Conservation (phyloP, 805 yeast species). For the Candida manassasensis region DNA sequence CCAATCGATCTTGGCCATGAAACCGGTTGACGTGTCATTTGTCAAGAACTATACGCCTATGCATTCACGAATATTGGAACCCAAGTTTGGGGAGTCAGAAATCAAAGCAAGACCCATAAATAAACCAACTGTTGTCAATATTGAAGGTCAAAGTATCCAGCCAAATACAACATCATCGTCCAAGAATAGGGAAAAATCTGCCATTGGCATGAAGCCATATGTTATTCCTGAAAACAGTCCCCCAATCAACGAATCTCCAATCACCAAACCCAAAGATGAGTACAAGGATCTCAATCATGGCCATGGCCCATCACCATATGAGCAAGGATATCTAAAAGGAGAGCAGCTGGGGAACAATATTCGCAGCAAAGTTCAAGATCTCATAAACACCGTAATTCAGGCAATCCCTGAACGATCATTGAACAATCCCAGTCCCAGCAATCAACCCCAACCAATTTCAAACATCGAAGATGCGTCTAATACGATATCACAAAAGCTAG, state of each 20-base stretch:
- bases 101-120: too few species aligned
- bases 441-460: background rate
- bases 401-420: slow-evolving; percentile 3
- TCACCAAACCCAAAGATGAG: slow-evolving; percentile 2
- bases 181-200: background rate
- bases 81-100: background rate
- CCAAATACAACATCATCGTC: background rate
- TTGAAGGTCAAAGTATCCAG: background rate
- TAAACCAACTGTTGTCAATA: background rate
- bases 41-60: slow-evolving; percentile 11
- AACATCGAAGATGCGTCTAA: slow-evolving; percentile 30
- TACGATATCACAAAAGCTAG: slow-evolving; percentile 28
- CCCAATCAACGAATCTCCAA: background rate
- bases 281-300: slow-evolving; percentile 13
- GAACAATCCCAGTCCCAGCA: background rate
- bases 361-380: slow-evolving; percentile 12
- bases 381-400: slow-evolving; percentile 10
- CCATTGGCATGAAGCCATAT: slow-evolving; percentile 18
- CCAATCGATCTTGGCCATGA: slow-evolving; percentile 5
- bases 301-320: slow-evolving; percentile 27
- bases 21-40: slow-evolving; percentile 28
- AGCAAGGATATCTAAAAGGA: slow-evolving; percentile 33
- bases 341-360: slow-evolving; percentile 22
- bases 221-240: slow-evolving; percentile 5
- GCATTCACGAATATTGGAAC: background rate